Percentiles rank a stretch among this genome's conserved stretches.
Conservation (phyloP, 768 basidiomycete species). For the Tylopilus intermedius region DNA sequence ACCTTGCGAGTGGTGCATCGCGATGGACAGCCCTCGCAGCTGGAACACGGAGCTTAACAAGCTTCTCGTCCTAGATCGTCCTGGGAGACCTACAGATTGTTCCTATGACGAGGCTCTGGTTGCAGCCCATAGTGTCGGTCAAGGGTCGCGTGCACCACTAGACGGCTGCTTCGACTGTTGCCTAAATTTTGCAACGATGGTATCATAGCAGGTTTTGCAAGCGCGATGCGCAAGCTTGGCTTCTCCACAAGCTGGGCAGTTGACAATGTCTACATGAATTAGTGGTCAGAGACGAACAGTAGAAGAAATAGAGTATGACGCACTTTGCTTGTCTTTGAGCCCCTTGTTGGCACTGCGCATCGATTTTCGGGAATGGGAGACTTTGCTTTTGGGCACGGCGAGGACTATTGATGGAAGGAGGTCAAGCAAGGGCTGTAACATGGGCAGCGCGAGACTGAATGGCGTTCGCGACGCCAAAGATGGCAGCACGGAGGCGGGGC, state of each 20-base stretch:
- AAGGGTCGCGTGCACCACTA: not conserved
- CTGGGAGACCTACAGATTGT: conserved; percentile 1
- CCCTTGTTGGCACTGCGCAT: conserved; percentile 95
- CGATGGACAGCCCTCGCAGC: not conserved
- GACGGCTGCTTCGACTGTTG: conserved; percentile 13
- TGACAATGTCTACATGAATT: conserved; percentile 65
- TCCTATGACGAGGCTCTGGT: conserved; percentile 2
- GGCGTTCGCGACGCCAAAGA: conserved; percentile 25
- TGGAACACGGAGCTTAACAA: not conserved
- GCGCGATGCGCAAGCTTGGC: conserved; percentile 88
- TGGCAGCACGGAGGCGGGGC: conserved; percentile 14
- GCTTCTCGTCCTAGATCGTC: not conserved
- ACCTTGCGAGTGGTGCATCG: not conserved
- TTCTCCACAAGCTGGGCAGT: conserved; percentile 84
- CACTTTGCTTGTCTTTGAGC: conserved; percentile 89
- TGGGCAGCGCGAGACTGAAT: conserved; percentile 35
- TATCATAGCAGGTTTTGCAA: conserved; percentile 71
- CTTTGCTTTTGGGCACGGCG: conserved; percentile 92
- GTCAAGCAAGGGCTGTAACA: conserved; percentile 51
- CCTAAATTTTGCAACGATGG: conserved; percentile 25
- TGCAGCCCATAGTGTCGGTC: conserved; percentile 1
- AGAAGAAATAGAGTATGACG: not conserved
- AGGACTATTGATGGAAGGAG: conserved; percentile 84
- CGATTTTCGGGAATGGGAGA: conserved; percentile 89
- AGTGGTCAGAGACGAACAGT: conserved; percentile 3